Percentiles rank a stretch among this genome's conserved stretches.
phyloP scores from a whole-genome alignment of 148 eudicot species.

The Tetragonia tetragonoides region DNA sequence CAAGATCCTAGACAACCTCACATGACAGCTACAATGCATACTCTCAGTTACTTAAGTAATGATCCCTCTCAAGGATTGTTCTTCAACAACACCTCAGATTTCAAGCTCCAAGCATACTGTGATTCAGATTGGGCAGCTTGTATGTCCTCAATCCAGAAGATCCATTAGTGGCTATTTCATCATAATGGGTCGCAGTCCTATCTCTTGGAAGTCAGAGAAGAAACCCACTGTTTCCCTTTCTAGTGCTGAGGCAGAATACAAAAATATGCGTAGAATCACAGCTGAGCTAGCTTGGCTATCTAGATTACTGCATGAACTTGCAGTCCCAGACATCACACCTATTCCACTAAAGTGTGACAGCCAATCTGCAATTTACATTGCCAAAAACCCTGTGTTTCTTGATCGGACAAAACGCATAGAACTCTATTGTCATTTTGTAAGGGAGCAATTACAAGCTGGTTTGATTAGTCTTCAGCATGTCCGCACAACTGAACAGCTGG shows the following conservation, averaged over 20 bases:
- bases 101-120: not conserved
- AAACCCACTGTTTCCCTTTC: no score
- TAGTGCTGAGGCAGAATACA: no score
- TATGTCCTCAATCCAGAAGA: no score
- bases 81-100: not conserved
- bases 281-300: not conserved
- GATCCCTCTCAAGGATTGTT: not conserved
- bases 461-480: not conserved
- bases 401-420: not conserved
- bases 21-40: not conserved
- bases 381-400: not conserved
- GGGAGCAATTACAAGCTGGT: not conserved
- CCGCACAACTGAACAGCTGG: not conserved
- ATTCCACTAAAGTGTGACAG: not conserved
- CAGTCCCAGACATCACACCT: not conserved
- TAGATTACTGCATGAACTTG: no score
- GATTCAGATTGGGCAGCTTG: no score
- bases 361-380: not conserved
- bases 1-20: not conserved
- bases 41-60: not conserved
- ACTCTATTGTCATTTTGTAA: not conserved
- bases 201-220: no score
- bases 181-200: no score
- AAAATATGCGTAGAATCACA: not conserved
- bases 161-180: no score